phyloP scores from a whole-genome alignment of 345 rosid genomes.

The Sonneratia caseolaris region DNA sequence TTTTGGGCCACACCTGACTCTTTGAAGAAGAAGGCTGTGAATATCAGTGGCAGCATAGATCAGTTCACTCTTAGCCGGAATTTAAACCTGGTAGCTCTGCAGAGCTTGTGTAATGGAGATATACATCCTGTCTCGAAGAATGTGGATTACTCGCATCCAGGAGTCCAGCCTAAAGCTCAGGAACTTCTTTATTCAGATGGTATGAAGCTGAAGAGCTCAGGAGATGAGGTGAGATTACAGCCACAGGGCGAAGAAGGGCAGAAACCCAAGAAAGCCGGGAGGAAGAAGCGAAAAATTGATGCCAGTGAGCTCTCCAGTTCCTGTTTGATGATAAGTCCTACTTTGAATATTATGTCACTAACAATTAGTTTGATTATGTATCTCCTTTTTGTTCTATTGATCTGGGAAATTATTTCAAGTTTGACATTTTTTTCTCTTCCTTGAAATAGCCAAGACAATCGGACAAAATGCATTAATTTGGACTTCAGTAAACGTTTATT shows the following conservation, averaged over 20 bases:
- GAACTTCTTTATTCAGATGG: conserved; percentile 9
- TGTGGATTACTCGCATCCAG: conserved; percentile 6
- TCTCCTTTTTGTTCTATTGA: neutral
- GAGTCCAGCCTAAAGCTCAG: conserved; percentile 6
- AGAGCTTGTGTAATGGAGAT: conserved; percentile 11
- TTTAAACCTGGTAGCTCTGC: conserved; percentile 5
- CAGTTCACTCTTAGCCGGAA: conserved; percentile 12
- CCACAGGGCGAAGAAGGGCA: conserved; percentile 2
- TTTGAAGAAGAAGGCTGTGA: conserved; percentile 15
- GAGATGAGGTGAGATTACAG: conserved; percentile 1
- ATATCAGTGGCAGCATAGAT: conserved; percentile 7
- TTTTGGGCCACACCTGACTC: neutral
- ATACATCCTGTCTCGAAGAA: conserved; percentile 7
- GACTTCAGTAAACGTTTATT: neutral
- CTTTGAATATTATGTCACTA: neutral
- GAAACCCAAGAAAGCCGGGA: conserved; percentile 10
- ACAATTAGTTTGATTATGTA: no score
- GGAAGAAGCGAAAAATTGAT: conserved; percentile 15
- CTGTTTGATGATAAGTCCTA: neutral
- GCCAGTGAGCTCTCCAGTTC: conserved; percentile 15
- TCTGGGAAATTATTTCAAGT: neutral
- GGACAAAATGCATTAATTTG: neutral
- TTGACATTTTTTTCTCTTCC: neutral
- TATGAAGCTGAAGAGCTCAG: conserved; percentile 11
- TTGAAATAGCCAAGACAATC: neutral